Base-by-base conservation (phyloP, 2,329 filamentous ascomycete genomes). In the Myotisia sp. region DNA sequence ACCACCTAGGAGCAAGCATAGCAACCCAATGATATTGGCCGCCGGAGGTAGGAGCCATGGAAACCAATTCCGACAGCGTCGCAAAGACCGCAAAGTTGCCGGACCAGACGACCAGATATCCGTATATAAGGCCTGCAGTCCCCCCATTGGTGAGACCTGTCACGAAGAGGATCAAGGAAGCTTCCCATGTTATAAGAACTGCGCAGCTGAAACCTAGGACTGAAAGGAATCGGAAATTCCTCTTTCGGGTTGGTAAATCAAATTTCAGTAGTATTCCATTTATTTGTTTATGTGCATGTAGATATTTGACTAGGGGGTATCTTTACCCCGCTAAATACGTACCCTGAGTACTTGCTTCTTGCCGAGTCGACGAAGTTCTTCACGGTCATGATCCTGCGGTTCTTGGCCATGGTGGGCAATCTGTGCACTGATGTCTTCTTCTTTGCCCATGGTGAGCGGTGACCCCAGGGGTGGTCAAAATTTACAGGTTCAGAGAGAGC, bases 311-410 rank as follows among this genome's bases (percentile, higher is more conserved):
- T n/a, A n/a, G n/a, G n/a, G n/a, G n/a, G n/a, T n/a, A n/a, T n/a
- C n/a, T n/a, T n/a, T n/a, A n/a, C n/a, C n/a, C n/a, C n/a, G n/a
- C n/a, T n/a, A n/a, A n/a, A 58, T 56, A 31, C 55, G 48, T 30
- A 56, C 51, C 40, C 58, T 53, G 26, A 62, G 50, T 23, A 59
- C 55, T 41, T 57, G 56, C 41, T 59, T 60, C 47, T 62, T 62
- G 33, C 59, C 58, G 6, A 62, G 49, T 12, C 55, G 42, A 12
- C 54, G 54, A 22, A 62, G 46, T n/a, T 49, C 48, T 36, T 48
- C 52, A 26, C 42, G 47, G 39, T 61, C 58, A 23, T 34, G 29
- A 24, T 42, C 41, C 12, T 37, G 32, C n/a, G n/a, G n/a, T n/a
- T n/a, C n/a, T n/a, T n/a, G n/a, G n/a, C n/a, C n/a, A n/a, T n/a